These are phyloP conservation scores for Colletotrichum cordylinicola DNA, from an alignment of 2,329 filamentous ascomycete species.

Conservation along the genomic window DNA sequence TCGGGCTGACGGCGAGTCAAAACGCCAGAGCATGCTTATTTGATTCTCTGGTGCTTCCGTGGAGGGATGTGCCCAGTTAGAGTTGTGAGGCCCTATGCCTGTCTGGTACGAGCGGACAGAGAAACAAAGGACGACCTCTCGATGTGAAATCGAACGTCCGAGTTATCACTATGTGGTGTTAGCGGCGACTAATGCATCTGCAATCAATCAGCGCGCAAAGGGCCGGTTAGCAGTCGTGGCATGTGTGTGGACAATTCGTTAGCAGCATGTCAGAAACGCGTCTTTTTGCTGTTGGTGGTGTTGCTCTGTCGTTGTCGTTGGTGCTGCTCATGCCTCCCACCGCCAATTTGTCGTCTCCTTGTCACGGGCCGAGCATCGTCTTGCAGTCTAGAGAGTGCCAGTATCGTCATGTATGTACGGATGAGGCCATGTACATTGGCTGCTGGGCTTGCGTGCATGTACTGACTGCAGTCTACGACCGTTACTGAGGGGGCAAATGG, in stretches of 20 bases:
- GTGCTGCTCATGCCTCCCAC: neutral
- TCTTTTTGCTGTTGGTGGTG: neutral
- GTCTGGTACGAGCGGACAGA: neutral
- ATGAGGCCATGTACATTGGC: slow-evolving; percentile 11
- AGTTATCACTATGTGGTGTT: slow-evolving; percentile 32
- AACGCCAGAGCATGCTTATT: slow-evolving; percentile 14
- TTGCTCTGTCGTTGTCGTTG: neutral
- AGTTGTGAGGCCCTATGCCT: slow-evolving; percentile 21
- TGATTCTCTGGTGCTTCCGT: neutral
- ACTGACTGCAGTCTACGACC: neutral
- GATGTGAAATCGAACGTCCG: slow-evolving; percentile 28
- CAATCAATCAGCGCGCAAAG: slow-evolving; percentile 33
- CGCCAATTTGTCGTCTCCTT: neutral
- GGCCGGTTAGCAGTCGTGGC: neutral
- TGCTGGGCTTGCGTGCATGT: slow-evolving; percentile 2
- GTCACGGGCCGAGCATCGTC: neutral
- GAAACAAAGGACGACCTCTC: neutral
- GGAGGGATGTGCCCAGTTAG: slow-evolving; percentile 30
- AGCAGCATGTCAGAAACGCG: slow-evolving; percentile 3
- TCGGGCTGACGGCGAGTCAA: slow-evolving; percentile 10
- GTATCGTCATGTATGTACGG: neutral
- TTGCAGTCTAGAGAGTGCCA: neutral
- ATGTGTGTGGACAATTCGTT: neutral
- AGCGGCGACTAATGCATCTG: slow-evolving; percentile 45
- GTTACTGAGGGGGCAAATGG: neutral